A percentile compares a stretch with the other conserved stretches of the same genome.
phyloP scores from a whole-genome alignment of 75 land plant species.

The Sequoia sempervirens region DNA sequence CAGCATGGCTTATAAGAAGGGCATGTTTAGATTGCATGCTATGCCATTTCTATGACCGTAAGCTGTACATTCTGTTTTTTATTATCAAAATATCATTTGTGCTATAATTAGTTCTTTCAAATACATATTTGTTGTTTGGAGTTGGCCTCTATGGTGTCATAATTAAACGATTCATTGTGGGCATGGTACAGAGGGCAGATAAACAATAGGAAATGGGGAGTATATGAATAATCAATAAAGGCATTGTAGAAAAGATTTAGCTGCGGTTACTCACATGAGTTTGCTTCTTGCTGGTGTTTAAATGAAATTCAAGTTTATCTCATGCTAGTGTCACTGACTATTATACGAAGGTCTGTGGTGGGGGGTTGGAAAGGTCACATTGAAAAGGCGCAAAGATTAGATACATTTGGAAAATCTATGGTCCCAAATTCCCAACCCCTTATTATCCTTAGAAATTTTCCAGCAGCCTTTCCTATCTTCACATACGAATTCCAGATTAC shows the following conservation, averaged over 20 bases:
- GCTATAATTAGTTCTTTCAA: not conserved
- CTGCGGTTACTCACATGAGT: not conserved
- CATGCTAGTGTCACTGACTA: not conserved
- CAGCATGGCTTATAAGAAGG: not conserved
- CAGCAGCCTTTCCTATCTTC: not conserved
- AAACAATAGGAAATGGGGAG: not conserved
- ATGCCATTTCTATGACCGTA: not conserved
- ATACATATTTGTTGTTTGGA: not conserved
- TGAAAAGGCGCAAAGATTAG: not conserved
- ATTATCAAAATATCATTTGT: not conserved
- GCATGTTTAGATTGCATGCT: not conserved
- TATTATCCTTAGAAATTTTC: not conserved
- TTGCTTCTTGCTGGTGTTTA: not conserved
- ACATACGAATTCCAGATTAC: not conserved
- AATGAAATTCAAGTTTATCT: not conserved
- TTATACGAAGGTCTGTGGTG: not conserved
- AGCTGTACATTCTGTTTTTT: not conserved
- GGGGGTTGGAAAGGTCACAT: not conserved
- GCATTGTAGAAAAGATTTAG: not conserved
- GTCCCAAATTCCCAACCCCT: not conserved
- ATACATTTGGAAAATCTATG: not conserved
- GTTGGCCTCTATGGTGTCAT: not conserved
- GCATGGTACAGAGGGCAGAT: not conserved
- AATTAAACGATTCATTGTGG: not conserved
- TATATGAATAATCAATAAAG: not conserved